Evolutionary conservation across 257 asterid species (phyloP).

Genomic region (Nicotiana tomentosiformis): DNA sequence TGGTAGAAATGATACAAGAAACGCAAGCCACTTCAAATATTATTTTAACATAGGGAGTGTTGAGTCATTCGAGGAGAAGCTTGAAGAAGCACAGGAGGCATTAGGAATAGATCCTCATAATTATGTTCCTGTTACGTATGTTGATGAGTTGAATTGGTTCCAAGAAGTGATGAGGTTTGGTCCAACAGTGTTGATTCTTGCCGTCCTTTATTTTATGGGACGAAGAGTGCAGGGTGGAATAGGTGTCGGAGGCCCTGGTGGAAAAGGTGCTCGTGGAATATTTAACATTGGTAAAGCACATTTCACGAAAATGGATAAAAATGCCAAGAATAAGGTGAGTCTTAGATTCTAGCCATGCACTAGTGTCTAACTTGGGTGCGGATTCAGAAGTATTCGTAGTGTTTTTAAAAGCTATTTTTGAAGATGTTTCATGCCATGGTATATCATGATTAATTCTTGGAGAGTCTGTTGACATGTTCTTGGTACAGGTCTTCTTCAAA

Average conservation of each 20-base stretch:
- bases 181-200: slow-evolving; percentile 38
- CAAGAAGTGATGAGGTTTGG: slow-evolving; percentile 38
- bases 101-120: slow-evolving; percentile 67
- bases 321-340: slow-evolving; percentile 76
- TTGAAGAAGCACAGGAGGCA: slow-evolving; percentile 76
- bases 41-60: slow-evolving; percentile 62
- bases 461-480: neutral
- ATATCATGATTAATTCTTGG: neutral
- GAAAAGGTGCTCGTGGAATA: slow-evolving; percentile 68
- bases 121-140: slow-evolving; percentile 65
- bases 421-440: neutral
- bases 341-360: neutral
- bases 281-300: slow-evolving; percentile 74
- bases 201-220: slow-evolving; percentile 35
- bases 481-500: slow-evolving; percentile 60
- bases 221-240: slow-evolving; percentile 44
- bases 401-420: neutral
- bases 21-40: slow-evolving; percentile 27
- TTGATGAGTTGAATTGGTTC: slow-evolving; percentile 37
- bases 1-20: slow-evolving; percentile 21
- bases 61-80: slow-evolving; percentile 73
- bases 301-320: slow-evolving; percentile 67
- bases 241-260: slow-evolving; percentile 66
- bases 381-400: neutral
- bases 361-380: neutral